These are phyloP conservation scores for Sphagnum fallax DNA, from an alignment of 228 moss, liverwort and hornwort species.

Conservation along the genomic window DNA sequence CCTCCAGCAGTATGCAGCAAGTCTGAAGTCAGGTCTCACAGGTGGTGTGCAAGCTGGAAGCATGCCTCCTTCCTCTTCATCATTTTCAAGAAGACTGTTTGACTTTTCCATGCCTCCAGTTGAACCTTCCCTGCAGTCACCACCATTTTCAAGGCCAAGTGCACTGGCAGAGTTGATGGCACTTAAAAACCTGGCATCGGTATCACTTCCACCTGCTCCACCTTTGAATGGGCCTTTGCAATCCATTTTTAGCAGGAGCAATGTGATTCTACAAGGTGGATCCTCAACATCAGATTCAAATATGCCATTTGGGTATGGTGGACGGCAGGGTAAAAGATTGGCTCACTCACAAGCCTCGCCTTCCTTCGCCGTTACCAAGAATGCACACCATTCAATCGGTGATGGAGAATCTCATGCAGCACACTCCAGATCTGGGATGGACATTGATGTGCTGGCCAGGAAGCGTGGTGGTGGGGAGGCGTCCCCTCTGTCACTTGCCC, in stretches of 20 bases:
- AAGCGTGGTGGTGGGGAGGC: constrained; percentile 10
- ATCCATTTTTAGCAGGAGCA: constrained; percentile 16
- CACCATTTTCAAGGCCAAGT: constrained; percentile 34
- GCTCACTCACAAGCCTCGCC: constrained; percentile 16
- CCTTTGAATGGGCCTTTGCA: constrained; percentile 25
- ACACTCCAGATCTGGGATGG: constrained; percentile 11
- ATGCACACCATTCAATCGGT: not conserved
- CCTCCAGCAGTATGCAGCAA: constrained; percentile 34
- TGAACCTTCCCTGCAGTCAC: constrained; percentile 38
- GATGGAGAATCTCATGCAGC: constrained; percentile 2
- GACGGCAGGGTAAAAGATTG: constrained; percentile 18
- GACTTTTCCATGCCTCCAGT: constrained; percentile 63
- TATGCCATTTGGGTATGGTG: constrained; percentile 1
- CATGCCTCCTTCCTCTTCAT: constrained; percentile 21
- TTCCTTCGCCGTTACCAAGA: constrained; percentile 10
- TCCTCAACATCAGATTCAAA: constrained; percentile 7
- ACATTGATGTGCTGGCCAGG: constrained; percentile 6
- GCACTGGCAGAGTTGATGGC: constrained; percentile 72
- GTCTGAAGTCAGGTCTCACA: constrained; percentile 26
- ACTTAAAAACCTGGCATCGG: constrained; percentile 34
- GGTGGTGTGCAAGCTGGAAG: constrained; percentile 16
- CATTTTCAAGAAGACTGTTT: constrained; percentile 42
- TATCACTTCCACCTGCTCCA: constrained; percentile 42
- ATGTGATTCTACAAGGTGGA: constrained; percentile 11
- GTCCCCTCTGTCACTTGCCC: constrained; percentile 4